Conservation (phyloP, 352 stramenopile genomes). For the Blastocystis sp. region DNA sequence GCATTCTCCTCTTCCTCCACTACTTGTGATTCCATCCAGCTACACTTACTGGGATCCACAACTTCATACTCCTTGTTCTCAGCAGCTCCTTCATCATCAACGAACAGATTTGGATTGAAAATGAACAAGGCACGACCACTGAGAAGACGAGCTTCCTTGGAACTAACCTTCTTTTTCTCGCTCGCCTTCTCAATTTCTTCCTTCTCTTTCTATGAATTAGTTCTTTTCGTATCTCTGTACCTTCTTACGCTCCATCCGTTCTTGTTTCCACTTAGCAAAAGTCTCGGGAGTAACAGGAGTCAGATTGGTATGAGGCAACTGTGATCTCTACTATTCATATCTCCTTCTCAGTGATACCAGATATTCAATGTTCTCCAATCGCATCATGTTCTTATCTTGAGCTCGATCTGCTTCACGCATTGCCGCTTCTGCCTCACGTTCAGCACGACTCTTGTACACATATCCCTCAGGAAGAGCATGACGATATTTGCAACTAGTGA, state of each 20-base stretch:
- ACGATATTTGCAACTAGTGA: constrained; percentile 68
- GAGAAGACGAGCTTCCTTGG: constrained; percentile 75
- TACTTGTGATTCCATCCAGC: background rate
- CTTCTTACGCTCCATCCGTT: constrained; percentile 62
- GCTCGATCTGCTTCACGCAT: constrained; percentile 69
- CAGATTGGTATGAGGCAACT: constrained; percentile 74
- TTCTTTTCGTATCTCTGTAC: constrained; percentile 70
- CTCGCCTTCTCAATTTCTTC: constrained; percentile 71
- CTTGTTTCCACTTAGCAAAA: constrained; percentile 80
- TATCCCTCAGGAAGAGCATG: constrained; percentile 78
- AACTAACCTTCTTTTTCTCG: constrained; percentile 68
- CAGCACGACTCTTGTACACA: constrained; percentile 78
- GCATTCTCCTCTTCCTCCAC: constrained; percentile 32
- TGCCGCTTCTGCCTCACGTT: constrained; percentile 72
- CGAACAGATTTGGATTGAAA: constrained; percentile 80
- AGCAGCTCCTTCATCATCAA: constrained; percentile 78
- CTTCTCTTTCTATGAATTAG: constrained; percentile 63
- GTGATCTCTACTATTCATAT: constrained; percentile 68
- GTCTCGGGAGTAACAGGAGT: constrained; percentile 79
- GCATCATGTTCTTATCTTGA: constrained; percentile 76
- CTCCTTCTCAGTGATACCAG: background rate
- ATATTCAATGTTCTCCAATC: constrained; percentile 81
- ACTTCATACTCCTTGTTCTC: constrained; percentile 75
- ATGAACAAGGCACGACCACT: constrained; percentile 81
- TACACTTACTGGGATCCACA: constrained; percentile 68